These are phyloP conservation scores for Saccharomyces eubayanus DNA, from an alignment of 805 yeast species.

Conservation along the genomic window DNA sequence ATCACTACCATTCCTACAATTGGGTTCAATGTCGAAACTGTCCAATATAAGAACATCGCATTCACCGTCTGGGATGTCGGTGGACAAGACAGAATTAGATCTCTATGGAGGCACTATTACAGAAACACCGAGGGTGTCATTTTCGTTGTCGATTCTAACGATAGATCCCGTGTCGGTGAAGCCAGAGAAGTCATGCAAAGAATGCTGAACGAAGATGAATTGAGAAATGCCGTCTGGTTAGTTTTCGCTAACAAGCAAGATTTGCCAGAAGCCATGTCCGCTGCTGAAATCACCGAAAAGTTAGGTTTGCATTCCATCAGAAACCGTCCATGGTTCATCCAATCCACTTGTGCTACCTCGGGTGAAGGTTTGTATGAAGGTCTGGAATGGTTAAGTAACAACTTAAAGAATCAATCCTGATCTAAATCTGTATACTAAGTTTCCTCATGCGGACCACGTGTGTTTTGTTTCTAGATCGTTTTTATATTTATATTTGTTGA, in stretches of 20 bases:
- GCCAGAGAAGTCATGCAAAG: slow-evolving; percentile 98
- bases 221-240: slow-evolving; percentile 89
- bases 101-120: slow-evolving; percentile 97
- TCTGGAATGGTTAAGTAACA: slow-evolving; percentile 91
- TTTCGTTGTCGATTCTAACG: slow-evolving; percentile 95
- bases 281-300: slow-evolving; percentile 96
- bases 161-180: slow-evolving; percentile 94
- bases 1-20: slow-evolving; percentile 95
- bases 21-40: slow-evolving; percentile 96
- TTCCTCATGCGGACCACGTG: not conserved
- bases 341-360: slow-evolving; percentile 97
- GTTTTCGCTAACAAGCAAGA: slow-evolving; percentile 98
- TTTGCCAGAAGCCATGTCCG: slow-evolving; percentile 97
- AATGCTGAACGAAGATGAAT: slow-evolving; percentile 96
- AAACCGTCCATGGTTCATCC: slow-evolving; percentile 99
- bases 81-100: slow-evolving; percentile 99
- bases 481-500: not conserved
- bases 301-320: slow-evolving; percentile 93
- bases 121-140: slow-evolving; percentile 98
- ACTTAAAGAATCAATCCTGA: slow-evolving; percentile 63
- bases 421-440: not conserved
- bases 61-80: slow-evolving; percentile 99
- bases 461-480: not conserved
- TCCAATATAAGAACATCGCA: slow-evolving; percentile 92
- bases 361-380: slow-evolving; percentile 99